These are phyloP conservation scores for Alternaria triticina DNA, from an alignment of 2,329 filamentous ascomycete species.

Conservation along the genomic window DNA sequence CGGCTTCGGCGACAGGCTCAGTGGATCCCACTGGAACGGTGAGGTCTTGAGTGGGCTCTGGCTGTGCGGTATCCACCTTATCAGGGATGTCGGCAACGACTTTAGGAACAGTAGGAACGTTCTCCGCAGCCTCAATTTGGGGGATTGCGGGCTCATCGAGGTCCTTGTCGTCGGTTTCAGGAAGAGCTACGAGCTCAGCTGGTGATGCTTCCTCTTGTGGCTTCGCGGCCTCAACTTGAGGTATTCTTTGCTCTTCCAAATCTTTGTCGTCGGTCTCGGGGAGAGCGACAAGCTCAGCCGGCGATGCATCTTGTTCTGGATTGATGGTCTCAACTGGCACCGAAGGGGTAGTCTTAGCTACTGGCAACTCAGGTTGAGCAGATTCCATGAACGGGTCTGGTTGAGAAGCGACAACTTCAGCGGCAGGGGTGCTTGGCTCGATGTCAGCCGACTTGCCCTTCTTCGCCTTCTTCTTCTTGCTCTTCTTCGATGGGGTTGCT, in stretches of 20 bases:
- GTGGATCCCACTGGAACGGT: not conserved
- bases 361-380: not conserved
- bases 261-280: not conserved
- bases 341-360: not conserved
- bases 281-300: constrained; percentile 4
- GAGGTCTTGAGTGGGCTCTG: constrained; percentile 12
- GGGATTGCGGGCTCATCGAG: not conserved
- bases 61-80: not conserved
- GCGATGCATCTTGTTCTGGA: not conserved
- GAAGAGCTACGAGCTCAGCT: not conserved
- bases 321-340: not conserved
- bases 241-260: not conserved
- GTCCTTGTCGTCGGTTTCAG: constrained; percentile 3
- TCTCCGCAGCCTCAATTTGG: not conserved
- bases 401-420: constrained; percentile 6
- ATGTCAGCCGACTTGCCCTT: constrained; percentile 13
- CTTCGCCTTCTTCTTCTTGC: constrained; percentile 47
- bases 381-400: not conserved
- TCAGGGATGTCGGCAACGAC: not conserved
- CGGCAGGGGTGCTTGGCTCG: constrained; percentile 12
- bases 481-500: constrained; percentile 49
- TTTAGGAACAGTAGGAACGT: not conserved
- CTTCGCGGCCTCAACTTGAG: not conserved
- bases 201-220: not conserved
- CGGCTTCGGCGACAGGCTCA: constrained; percentile 8